A percentile compares a stretch with the other conserved stretches of the same genome.
phyloP scores from a whole-genome alignment of 768 basidiomycete species.

The Ramaria rubella region DNA sequence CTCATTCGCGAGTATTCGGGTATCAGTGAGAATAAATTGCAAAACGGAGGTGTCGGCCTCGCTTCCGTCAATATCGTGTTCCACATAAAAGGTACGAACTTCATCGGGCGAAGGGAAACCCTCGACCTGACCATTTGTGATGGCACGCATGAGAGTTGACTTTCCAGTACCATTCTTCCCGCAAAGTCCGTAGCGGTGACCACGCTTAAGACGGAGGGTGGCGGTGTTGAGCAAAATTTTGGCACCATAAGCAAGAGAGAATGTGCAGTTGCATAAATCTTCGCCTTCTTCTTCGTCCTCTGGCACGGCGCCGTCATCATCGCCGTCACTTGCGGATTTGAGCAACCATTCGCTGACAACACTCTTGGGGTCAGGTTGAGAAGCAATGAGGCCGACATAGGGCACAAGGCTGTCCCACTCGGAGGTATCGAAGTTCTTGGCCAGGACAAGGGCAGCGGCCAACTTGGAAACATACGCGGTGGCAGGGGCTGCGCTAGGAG shows the following conservation, averaged over 20 bases:
- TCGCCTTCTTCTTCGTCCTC: slow-evolving; percentile 98
- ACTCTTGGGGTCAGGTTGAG: slow-evolving; percentile 57
- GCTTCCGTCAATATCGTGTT: slow-evolving; percentile 96
- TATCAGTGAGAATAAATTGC: slow-evolving; percentile 80
- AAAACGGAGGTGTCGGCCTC: slow-evolving; percentile 89
- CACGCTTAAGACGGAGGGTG: slow-evolving; percentile 93
- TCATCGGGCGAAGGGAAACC: slow-evolving; percentile 97
- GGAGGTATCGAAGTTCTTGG: slow-evolving; percentile 85
- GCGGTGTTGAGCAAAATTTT: slow-evolving; percentile 98
- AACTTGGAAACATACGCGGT: slow-evolving; percentile 68
- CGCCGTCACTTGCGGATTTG: slow-evolving; percentile 71
- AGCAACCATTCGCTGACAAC: slow-evolving; percentile 84
- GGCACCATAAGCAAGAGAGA: slow-evolving; percentile 97
- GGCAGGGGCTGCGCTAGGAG: slow-evolving; percentile 46
- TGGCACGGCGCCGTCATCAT: slow-evolving; percentile 55
- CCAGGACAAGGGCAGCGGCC: slow-evolving; percentile 80
- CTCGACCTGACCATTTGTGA: slow-evolving; percentile 93
- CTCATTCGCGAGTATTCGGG: slow-evolving; percentile 65
- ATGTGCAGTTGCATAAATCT: slow-evolving; percentile 98
- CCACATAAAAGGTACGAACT: slow-evolving; percentile 98
- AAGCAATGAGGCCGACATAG: slow-evolving; percentile 61
- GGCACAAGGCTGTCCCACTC: slow-evolving; percentile 81
- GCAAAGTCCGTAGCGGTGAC: slow-evolving; percentile 96
- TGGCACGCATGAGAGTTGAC: slow-evolving; percentile 89
- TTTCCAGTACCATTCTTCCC: slow-evolving; percentile 99